phyloP scores from a whole-genome alignment of 345 rosid genomes.

The Arabidopsis arenosa region DNA sequence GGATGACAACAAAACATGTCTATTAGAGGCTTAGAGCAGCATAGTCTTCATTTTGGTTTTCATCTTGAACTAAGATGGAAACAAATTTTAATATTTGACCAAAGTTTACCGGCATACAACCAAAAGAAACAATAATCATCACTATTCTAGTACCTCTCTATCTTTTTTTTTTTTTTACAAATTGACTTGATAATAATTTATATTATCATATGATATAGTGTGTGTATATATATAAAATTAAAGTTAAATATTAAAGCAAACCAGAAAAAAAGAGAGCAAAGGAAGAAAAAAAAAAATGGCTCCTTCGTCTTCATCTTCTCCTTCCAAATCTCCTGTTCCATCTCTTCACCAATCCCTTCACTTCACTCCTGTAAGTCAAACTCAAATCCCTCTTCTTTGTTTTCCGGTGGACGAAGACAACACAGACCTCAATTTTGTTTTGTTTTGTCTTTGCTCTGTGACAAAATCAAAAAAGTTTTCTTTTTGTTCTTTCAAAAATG shows the following conservation, averaged over 20 bases:
- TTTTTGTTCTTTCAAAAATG: background rate
- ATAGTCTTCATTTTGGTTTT: slow-evolving; percentile 28
- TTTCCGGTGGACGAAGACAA: slow-evolving; percentile 18
- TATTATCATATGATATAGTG: slow-evolving; percentile 30
- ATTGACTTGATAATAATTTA: slow-evolving; percentile 38
- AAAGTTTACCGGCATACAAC: slow-evolving; percentile 12
- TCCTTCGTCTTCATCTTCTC: slow-evolving; percentile 67
- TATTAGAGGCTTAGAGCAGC: background rate
- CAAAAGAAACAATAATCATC: slow-evolving; percentile 1
- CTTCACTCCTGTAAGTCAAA: slow-evolving; percentile 78
- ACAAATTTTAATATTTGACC: slow-evolving; percentile 40
- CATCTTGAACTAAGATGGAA: slow-evolving; percentile 34
- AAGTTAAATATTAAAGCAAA: slow-evolving; percentile 30
- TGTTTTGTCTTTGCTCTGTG: slow-evolving; percentile 22
- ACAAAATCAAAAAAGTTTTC: background rate
- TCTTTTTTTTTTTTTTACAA: background rate
- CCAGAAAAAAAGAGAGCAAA: slow-evolving; percentile 22
- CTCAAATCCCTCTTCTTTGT: slow-evolving; percentile 16
- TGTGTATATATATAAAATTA: slow-evolving; percentile 24
- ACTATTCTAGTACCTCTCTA: slow-evolving; percentile 2
- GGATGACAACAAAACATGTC: slow-evolving; percentile 21
- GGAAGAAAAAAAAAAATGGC: slow-evolving; percentile 54
- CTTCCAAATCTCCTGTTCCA: slow-evolving; percentile 63
- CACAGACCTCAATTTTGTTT: slow-evolving; percentile 16
- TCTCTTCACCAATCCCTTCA: slow-evolving; percentile 57